These are phyloP conservation scores for Fusarium anthophilum DNA, from an alignment of 2,329 filamentous ascomycete genomes.

Conservation along the genomic window DNA sequence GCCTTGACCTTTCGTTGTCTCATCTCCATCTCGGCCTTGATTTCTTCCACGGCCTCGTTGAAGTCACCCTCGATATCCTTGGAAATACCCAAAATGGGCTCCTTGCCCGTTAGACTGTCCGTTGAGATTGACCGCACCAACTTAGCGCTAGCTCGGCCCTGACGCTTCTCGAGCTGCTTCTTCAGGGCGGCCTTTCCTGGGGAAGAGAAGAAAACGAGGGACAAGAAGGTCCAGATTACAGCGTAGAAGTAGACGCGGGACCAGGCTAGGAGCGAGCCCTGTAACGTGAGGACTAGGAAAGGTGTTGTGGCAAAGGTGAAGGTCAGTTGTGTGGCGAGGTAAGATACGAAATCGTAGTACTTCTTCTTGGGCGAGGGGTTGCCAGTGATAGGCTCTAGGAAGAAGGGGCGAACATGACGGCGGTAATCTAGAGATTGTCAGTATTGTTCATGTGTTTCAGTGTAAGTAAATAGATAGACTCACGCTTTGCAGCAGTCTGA, in stretches of 20 bases:
- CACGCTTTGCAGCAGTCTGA: slow-evolving; percentile 94
- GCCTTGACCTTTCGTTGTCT: slow-evolving; percentile 47
- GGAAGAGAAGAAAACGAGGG: slow-evolving; percentile 81
- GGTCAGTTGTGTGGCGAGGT: slow-evolving; percentile 78
- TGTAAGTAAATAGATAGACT: slow-evolving; percentile 47
- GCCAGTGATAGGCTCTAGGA: slow-evolving; percentile 80
- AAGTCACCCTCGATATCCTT: slow-evolving; percentile 79
- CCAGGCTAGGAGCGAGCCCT: slow-evolving; percentile 80
- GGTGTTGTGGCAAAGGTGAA: slow-evolving; percentile 86
- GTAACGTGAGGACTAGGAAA: slow-evolving; percentile 83
- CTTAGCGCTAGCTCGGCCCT: slow-evolving; percentile 56
- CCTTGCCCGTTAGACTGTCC: slow-evolving; percentile 64
- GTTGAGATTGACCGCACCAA: slow-evolving; percentile 63
- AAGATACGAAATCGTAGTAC: slow-evolving; percentile 86
- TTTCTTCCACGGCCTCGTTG: slow-evolving; percentile 79
- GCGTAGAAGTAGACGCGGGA: slow-evolving; percentile 88
- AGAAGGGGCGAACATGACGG: slow-evolving; percentile 90
- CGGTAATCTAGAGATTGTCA: slow-evolving; percentile 74
- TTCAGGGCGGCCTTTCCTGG: slow-evolving; percentile 73
- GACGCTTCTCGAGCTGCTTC: slow-evolving; percentile 67
- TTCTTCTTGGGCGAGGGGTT: slow-evolving; percentile 76
- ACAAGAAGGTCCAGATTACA: slow-evolving; percentile 70
- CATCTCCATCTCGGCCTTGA: slow-evolving; percentile 75
- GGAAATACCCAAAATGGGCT: slow-evolving; percentile 80
- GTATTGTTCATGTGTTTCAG: neutral